A percentile compares a stretch with the other conserved stretches of the same genome.
These are phyloP conservation scores for Cordia subcordata DNA, from an alignment of 257 asterid genomes.

Conservation along the genomic window DNA sequence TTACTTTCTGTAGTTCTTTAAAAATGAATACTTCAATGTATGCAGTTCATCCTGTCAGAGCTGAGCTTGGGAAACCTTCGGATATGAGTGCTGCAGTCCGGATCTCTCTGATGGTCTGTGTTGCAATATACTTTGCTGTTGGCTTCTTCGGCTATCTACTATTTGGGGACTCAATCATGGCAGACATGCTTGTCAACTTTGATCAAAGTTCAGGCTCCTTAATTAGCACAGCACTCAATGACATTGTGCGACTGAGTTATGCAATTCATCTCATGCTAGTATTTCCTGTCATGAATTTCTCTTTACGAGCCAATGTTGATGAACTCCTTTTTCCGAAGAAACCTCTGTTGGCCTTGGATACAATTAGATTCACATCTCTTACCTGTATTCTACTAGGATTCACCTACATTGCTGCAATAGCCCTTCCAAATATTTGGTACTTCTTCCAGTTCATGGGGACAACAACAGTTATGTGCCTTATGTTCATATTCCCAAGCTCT, in stretches of 20 bases:
- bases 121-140: slow-evolving; percentile 67
- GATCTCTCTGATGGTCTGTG: slow-evolving; percentile 58
- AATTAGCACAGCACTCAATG: slow-evolving; percentile 43
- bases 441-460: slow-evolving; percentile 96
- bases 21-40: background rate
- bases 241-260: slow-evolving; percentile 69
- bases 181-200: slow-evolving; percentile 93
- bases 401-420: slow-evolving; percentile 65
- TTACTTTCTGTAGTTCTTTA: too few species aligned
- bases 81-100: slow-evolving; percentile 84
- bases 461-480: slow-evolving; percentile 79
- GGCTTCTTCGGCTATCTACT: slow-evolving; percentile 93
- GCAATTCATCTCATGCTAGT: slow-evolving; percentile 97
- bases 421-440: slow-evolving; percentile 87
- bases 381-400: slow-evolving; percentile 52
- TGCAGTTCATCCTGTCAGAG: slow-evolving; percentile 98
- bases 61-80: slow-evolving; percentile 88
- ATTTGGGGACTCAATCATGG: slow-evolving; percentile 92
- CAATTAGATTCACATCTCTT: slow-evolving; percentile 45
- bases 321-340: slow-evolving; percentile 74
- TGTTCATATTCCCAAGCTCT: slow-evolving; percentile 91
- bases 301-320: slow-evolving; percentile 72
- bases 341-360: slow-evolving; percentile 38
- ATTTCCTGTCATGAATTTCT: slow-evolving; percentile 94
- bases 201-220: slow-evolving; percentile 57